These are phyloP conservation scores for Cryptosporidium baileyi DNA, from an alignment of 169 alveolate species.

Conservation along the genomic window DNA sequence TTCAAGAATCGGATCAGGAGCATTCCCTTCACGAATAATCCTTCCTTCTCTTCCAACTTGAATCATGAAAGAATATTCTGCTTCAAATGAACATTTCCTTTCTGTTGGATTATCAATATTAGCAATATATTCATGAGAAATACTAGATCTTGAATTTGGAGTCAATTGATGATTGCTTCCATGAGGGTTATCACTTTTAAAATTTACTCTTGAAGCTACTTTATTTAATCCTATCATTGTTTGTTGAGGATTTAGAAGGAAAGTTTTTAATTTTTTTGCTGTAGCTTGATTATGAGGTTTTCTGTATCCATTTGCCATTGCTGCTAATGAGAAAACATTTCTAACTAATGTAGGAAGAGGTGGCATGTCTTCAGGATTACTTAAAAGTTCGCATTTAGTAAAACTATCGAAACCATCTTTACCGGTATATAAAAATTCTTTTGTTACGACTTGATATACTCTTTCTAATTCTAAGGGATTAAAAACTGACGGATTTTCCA, in stretches of 20 bases:
- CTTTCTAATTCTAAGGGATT: slow-evolving; percentile 69
- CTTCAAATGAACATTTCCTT: background rate
- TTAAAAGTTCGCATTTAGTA: slow-evolving; percentile 71
- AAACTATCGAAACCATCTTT: slow-evolving; percentile 65
- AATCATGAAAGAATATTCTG: slow-evolving; percentile 38
- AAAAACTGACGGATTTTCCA: slow-evolving; percentile 20
- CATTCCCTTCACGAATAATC: slow-evolving; percentile 44
- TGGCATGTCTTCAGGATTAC: slow-evolving; percentile 76
- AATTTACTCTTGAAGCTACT: slow-evolving; percentile 34
- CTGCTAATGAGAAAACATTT: slow-evolving; percentile 74
- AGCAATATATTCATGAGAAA: background rate
- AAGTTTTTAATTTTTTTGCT: slow-evolving; percentile 69
- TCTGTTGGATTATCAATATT: background rate
- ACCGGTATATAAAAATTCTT: slow-evolving; percentile 71
- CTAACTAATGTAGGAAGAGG: slow-evolving; percentile 79
- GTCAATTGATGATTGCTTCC: background rate
- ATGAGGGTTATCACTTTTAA: background rate
- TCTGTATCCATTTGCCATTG: slow-evolving; percentile 77
- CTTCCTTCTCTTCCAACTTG: slow-evolving; percentile 67
- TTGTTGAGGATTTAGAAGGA: slow-evolving; percentile 59
- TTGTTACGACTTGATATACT: slow-evolving; percentile 71
- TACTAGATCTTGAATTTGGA: background rate
- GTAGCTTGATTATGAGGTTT: slow-evolving; percentile 75
- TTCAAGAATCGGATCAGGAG: slow-evolving; percentile 45
- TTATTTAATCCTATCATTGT: slow-evolving; percentile 44